Base-by-base conservation (phyloP, 331 rosid genomes). In the Stylosanthes scabra region DNA sequence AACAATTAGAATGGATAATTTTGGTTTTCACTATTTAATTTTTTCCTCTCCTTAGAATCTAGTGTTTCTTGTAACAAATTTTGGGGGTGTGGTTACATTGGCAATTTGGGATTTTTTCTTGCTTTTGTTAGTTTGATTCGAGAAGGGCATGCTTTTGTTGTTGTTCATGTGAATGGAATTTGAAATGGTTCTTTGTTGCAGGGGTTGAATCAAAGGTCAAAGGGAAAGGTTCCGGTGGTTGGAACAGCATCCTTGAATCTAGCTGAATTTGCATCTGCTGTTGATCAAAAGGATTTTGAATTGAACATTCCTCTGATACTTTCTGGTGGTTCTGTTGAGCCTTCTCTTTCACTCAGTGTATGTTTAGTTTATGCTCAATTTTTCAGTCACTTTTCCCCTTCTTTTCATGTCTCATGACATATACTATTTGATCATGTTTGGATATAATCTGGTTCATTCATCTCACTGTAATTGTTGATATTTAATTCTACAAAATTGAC, bases 211-310 rank as follows among this genome's bases (percentile, higher is more conserved):
- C 96, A 81, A 71, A 91, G 93, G 74, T 68, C 89, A 11, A 96
- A 92, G 74, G 81, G 65, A 74, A 95, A 90, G 84, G 89, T 85
- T 67, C 86, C 85, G 55, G 85, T 86, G 56, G 78, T 90, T n/a
- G 99, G 99, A 63, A 84, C 84, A 3, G 94, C 91, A 9, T 83
- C 93, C 8, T 79, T 96, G 92, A 96, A 96, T 74, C 86, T 96
- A 68, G 91, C 99, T 59, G 99, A 96, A 59, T 87, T 77, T 70
- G 88, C 93, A 68, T 83, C 86, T 14, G 89, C 69, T 2, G 82
- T 86, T 71, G 96, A 92, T 81, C 78, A 88, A 74, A 88, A 86
- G 8, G 97, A 96, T 79, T 77, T 88, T 68, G 89, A 92, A 52
- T 75, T 96, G 46, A 86, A 70, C 78, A 79, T 96, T 67, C 97